Percentiles rank a stretch among this genome's conserved stretches.
These are phyloP conservation scores for Pythium apleroticum DNA, from an alignment of 352 stramenopile species.

Conservation along the genomic window DNA sequence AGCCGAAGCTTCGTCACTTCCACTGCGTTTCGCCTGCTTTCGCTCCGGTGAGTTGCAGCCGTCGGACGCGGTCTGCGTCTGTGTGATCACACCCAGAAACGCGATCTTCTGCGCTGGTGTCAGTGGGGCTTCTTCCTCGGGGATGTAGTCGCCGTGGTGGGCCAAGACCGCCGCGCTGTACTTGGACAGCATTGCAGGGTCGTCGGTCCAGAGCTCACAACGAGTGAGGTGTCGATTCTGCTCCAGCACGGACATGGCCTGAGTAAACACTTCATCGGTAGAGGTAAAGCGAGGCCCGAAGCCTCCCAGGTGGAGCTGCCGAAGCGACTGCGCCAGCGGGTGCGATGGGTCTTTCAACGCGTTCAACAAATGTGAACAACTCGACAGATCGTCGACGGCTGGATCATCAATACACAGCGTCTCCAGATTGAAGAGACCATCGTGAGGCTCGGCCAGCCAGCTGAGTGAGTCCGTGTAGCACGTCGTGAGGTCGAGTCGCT, in stretches of 20 bases:
- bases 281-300: background rate
- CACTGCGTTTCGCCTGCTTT: constrained; percentile 1
- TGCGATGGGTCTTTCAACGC: constrained; percentile 6
- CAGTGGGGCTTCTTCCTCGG: constrained; percentile 10
- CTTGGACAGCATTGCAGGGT: background rate
- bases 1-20: background rate
- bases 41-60: background rate
- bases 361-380: background rate
- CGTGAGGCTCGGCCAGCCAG: constrained; percentile 2
- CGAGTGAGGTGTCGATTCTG: constrained; percentile 9
- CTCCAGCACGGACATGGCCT: background rate
- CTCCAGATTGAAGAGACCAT: constrained; percentile 6
- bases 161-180: constrained; percentile 10
- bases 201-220: constrained; percentile 6
- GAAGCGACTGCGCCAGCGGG: constrained; percentile 5
- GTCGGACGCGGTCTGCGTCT: background rate
- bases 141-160: constrained; percentile 12
- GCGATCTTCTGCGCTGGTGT: background rate
- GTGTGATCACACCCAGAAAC: constrained; percentile 14
- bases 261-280: background rate
- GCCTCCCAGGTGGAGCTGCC: background rate
- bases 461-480: background rate
- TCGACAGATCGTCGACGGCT: background rate
- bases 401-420: background rate
- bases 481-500: constrained; percentile 2